Evolutionary conservation across 129 eudicot genomes (phyloP), one percentile per base, ranked within the genome.

Genomic region (Pulicaria dysenterica): DNA sequence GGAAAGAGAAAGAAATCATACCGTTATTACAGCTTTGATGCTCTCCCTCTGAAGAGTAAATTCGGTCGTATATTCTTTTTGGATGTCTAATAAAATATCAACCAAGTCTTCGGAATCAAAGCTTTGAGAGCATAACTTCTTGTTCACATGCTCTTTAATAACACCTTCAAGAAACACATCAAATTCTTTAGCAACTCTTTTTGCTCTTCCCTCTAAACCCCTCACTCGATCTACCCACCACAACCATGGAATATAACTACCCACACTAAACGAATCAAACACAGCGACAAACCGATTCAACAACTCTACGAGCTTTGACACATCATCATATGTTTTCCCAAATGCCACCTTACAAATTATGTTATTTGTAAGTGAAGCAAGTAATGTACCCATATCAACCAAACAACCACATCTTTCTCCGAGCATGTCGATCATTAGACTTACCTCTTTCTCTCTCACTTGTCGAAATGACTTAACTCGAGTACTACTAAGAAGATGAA

Each of bases 61-160:
- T 6, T 38, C 61, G 17, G 0, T 15, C 14, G 13, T 16, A 5
- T 62, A 5, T 0, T 70, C 66, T 10, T 24, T 78, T 46, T 78
- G 72, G 42, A 62, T n/a, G 6, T 78, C 77, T 61, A 78, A 72
- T 55, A 70, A 43, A 24, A 70, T 46, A 46, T 78, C 77, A 8
- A 78, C 82, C 41, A 78, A 70, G 31, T 78, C 82, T 47, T 78
- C 39, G 2, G 48, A 51, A 5, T n/a, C n/a, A n/a, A n/a, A n/a
- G n/a, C n/a, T n/a, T n/a, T n/a, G n/a, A n/a, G n/a, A n/a, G n/a
- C n/a, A n/a, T n/a, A n/a, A n/a, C n/a, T n/a, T n/a, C 19, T 43
- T 2, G 0, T 69, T 13, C 4, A 5, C n/a, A 51, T 78, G 82
- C 2, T 78, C 72, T 49, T 53, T 13, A 11, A 78, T 45, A 5